Conservation (phyloP, 2,329 filamentous ascomycete species). For the Tothia fuscella region DNA sequence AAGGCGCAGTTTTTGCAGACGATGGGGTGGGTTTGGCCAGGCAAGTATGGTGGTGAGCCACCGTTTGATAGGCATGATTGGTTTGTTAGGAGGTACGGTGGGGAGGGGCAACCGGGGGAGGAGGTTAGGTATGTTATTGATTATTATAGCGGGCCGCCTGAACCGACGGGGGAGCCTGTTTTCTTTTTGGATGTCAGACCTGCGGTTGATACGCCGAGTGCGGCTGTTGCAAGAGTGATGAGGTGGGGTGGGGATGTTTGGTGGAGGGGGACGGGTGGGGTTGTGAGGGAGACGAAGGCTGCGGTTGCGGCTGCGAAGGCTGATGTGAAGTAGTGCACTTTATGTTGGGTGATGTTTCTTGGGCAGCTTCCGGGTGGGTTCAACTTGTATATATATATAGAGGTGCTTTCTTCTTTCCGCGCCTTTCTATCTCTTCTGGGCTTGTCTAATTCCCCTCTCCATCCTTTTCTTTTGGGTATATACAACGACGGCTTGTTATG, state of each 20-base stretch:
- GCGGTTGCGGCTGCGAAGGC: background rate
- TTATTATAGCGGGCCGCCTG: conserved; percentile 77
- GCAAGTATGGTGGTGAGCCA: conserved; percentile 64
- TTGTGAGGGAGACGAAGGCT: conserved; percentile 35
- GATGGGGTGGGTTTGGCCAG: conserved; percentile 66
- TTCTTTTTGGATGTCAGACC: conserved; percentile 94
- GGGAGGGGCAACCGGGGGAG: conserved; percentile 52
- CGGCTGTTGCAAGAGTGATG: conserved; percentile 69
- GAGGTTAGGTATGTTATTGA: conserved; percentile 94
- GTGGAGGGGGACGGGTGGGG: conserved; percentile 75
- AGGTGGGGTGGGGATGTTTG: conserved; percentile 89
- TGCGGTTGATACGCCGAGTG: conserved; percentile 68
- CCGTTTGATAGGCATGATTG: conserved; percentile 97
- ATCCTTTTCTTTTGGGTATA: background rate
- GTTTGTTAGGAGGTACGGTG: conserved; percentile 66
- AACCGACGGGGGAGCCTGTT: conserved; percentile 78
- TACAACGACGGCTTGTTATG: background rate
- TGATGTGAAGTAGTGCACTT: background rate
- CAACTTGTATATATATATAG: no score
- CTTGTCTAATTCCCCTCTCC: background rate
- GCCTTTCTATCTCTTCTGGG: background rate
- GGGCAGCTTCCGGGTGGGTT: no score
- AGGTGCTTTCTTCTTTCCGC: background rate
- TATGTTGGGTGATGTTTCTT: no score
- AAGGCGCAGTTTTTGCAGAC: conserved; percentile 79